Percentiles rank a stretch among this genome's conserved stretches.
These are phyloP conservation scores for Exophiala sp. DNA, from an alignment of 2,329 filamentous ascomycete genomes.

Conservation along the genomic window DNA sequence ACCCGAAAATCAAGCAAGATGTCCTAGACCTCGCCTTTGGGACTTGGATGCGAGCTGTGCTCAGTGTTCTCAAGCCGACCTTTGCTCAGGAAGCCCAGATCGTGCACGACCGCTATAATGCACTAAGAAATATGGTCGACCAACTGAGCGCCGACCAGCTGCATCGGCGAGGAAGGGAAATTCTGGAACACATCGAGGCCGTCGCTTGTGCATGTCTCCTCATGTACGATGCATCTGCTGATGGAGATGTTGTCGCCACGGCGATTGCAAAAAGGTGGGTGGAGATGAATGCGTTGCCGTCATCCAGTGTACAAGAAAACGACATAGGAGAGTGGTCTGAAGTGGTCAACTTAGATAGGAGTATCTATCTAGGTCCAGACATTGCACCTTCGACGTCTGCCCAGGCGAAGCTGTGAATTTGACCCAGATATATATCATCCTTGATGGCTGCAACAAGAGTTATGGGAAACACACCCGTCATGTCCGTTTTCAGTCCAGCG, in stretches of 20 bases:
- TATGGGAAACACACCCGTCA: too few relatives aligned
- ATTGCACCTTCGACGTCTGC: neutral
- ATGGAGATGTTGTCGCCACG: constrained; percentile 32
- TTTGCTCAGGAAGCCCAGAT: constrained; percentile 4
- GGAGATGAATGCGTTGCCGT: constrained; percentile 9
- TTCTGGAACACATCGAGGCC: constrained; percentile 21
- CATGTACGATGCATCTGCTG: constrained; percentile 36
- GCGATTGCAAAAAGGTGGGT: constrained; percentile 39
- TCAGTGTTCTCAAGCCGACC: neutral
- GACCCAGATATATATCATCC: too few relatives aligned
- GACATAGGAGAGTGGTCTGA: neutral
- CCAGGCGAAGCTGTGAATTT: constrained; percentile 16
- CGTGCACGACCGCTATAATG: constrained; percentile 12
- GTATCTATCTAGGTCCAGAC: constrained; percentile 21
- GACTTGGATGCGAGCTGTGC: constrained; percentile 10
- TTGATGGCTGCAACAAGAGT: neutral
- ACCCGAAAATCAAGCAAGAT: constrained; percentile 4
- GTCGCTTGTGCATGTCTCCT: constrained; percentile 36
- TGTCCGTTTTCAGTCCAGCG: too few relatives aligned
- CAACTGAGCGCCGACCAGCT: constrained; percentile 1
- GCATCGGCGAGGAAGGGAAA: constrained; percentile 15
- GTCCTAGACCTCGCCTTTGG: constrained; percentile 15
- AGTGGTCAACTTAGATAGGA: constrained; percentile 19
- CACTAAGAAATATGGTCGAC: constrained; percentile 9
- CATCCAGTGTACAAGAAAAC: constrained; percentile 4